Evolutionary conservation across 176 grass and related monocot genomes (phyloP).

Genomic region (Cymbopogon citratus): DNA sequence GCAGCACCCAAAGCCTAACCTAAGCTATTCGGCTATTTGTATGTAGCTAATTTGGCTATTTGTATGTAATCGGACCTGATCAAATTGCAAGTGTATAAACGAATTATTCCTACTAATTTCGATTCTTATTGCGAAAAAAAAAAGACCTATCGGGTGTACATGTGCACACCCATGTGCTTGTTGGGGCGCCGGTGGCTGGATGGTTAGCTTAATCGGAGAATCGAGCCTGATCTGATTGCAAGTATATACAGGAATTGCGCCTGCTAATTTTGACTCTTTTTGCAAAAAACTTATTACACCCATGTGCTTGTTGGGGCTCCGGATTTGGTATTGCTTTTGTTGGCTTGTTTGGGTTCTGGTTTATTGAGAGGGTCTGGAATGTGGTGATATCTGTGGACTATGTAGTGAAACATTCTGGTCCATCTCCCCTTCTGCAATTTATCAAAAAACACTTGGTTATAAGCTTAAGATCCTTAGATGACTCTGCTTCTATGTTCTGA

Average conservation of each 20-base stretch:
- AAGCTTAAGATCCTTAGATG: background rate
- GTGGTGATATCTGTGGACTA: background rate
- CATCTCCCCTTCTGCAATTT: background rate
- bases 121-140: background rate
- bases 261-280: too few species aligned
- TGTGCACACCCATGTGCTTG: background rate
- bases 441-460: background rate
- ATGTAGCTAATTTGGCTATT: too few species aligned
- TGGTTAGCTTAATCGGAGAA: background rate
- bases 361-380: background rate
- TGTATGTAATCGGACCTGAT: background rate
- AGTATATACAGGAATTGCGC: background rate
- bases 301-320: background rate
- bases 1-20: background rate
- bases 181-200: background rate
- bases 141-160: background rate
- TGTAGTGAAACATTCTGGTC: background rate
- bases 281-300: background rate
- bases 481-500: background rate
- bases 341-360: background rate
- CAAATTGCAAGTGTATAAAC: background rate
- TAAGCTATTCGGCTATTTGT: background rate
- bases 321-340: background rate
- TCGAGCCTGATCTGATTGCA: background rate
- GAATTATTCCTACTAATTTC: background rate